Base-by-base conservation (phyloP, 495 filamentous ascomycete genomes). In the Penicillium paradoxum region DNA sequence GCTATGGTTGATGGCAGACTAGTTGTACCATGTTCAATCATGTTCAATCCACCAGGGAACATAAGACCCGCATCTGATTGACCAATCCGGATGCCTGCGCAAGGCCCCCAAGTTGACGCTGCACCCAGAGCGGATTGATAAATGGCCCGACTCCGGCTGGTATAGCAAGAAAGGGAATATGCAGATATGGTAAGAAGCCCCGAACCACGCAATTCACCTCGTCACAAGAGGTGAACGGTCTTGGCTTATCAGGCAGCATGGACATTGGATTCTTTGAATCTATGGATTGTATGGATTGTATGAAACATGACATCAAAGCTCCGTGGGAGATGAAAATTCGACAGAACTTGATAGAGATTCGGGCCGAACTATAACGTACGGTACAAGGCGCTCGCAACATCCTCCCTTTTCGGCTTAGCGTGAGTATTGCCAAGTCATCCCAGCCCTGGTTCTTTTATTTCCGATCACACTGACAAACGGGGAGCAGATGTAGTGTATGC, bases 351-450 rank as follows among this genome's bases (percentile, higher is more conserved):
- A 61, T 55, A 51, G 52, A 46, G 24, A 58, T 48, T 60, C 52
- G 58, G 56, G 51, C 58, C 51, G 54, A 56, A 46, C 27, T 36
- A 46, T 18, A 45, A n/a, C 29, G 24, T 42, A 7, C 41, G 10
- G 38, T 22, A 22, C 50, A 44, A 15, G 5, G 11, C n/a, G n/a
- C 64, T 70, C 64, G 64, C 64, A 66, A 67, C 58, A 15, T 46
- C 41, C 57, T 40, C 70, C 62, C 39, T 33, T 64, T 56, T 51
- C 32, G 57, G 60, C 65, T 57, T 66, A 68, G 59, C 44, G 36
- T 13, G 15, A 25, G 33, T 32, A 24, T 45, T 22, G 40, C 50
- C 32, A 42, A 43, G 48, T 15, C 10, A n/a, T 32, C 46, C 43
- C 49, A 43, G 46, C 46, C 46, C 25, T 25, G n/a, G n/a, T 25